Conservation (phyloP, 2,329 filamentous ascomycete species). For the Fusarium clavum region DNA sequence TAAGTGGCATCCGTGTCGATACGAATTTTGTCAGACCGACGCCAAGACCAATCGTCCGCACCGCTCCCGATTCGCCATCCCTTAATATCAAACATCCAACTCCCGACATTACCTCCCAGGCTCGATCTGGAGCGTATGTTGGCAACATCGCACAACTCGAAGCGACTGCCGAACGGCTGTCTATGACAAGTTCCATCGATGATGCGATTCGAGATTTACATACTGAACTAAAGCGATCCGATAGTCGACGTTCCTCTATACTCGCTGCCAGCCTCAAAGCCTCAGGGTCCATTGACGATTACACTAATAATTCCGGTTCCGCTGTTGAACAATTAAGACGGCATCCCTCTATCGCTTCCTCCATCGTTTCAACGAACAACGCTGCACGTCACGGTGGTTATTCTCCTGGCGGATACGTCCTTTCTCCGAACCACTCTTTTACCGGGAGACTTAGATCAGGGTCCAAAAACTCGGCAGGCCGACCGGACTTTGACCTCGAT, state of each 20-base stretch:
- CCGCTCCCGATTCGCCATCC: conserved; percentile 58
- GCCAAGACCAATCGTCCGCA: conserved; percentile 61
- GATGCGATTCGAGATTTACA: conserved; percentile 81
- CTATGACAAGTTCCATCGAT: conserved; percentile 79
- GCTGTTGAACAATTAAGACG: conserved; percentile 51
- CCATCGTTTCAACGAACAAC: conserved; percentile 77
- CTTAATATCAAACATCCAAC: conserved; percentile 67
- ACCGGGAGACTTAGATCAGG: conserved; percentile 67
- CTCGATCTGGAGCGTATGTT: conserved; percentile 70
- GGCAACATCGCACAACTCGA: conserved; percentile 80
- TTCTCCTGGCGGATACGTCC: conserved; percentile 74
- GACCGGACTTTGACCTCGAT: conserved; percentile 57
- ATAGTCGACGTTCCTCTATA: conserved; percentile 74
- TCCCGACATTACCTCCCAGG: conserved; percentile 66
- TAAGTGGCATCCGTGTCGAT: conserved; percentile 58
- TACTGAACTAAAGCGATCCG: conserved; percentile 75
- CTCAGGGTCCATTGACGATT: conserved; percentile 50
- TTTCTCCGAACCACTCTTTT: conserved; percentile 74
- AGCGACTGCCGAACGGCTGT: conserved; percentile 79
- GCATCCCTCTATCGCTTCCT: conserved; percentile 63
- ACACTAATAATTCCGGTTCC: conserved; percentile 38
- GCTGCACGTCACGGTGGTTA: conserved; percentile 76
- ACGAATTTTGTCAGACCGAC: conserved; percentile 56
- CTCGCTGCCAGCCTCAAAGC: conserved; percentile 60
- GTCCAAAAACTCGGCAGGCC: conserved; percentile 61